Base-by-base conservation (phyloP, 202 grass and related monocot genomes). In the Sporobolus alterniflorus region DNA sequence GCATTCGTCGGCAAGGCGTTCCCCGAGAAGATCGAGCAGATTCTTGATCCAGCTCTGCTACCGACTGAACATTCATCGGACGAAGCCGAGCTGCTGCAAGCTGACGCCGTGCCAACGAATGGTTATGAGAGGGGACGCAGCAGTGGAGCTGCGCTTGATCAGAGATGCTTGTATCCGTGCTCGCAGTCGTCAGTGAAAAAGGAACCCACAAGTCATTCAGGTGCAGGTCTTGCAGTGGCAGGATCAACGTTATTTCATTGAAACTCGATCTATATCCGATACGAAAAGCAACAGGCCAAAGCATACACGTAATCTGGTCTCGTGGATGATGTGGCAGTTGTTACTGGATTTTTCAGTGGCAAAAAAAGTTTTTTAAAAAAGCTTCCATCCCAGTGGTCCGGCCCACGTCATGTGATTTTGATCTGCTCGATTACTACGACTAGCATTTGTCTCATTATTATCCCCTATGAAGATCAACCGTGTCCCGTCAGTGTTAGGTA, bases 31-130 rank as follows among this genome's bases (percentile, higher is more conserved):
- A 76, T 88, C 1, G 54, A 71, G 73, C 63, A 74, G 28, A 9
- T 85, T 21, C 11, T 93, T 0, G 84, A 93, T 41, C 65, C 64
- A 0, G 62, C 79, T 4, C 44, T 88, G 51, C 68, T 84, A 5
- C 56, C 9, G 73, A 26, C 28, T 32, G 25, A 77, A 41, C 54
- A 41, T 22, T 56, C n/a, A 17, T 3, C 20, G 15, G 22, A 46
- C 24, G 15, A 0, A 20, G n/a, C n/a, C n/a, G n/a, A n/a, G n/a
- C n/a, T n/a, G n/a, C n/a, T n/a, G n/a, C 34, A 4, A 28, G 15
- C 20, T 16, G 54, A 39, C 36, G 26, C 79, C 73, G 34, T 66
- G 10, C 28, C 56, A 77, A 49, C 65, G 85, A 59, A 50, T 77
- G 79, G 11, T 2, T 36, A 88, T 77, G 85, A 40, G n/a, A n/a